These are phyloP conservation scores for Populus tomentosa DNA, from an alignment of 441 rosid species.

Conservation along the genomic window DNA sequence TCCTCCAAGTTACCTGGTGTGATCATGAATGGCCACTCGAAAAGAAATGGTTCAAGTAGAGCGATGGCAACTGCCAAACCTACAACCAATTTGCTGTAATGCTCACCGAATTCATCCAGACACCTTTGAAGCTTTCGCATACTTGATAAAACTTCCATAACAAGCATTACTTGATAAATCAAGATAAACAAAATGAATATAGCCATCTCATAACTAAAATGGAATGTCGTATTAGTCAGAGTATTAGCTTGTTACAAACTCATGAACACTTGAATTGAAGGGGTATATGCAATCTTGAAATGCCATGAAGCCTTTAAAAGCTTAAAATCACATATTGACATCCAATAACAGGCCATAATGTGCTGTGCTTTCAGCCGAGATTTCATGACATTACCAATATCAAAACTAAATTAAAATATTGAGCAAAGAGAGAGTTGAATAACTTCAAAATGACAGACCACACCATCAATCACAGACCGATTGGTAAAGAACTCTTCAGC, in stretches of 20 bases:
- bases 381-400: not conserved
- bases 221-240: not conserved
- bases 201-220: conserved; percentile 4
- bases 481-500: conserved; percentile 97
- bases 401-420: not conserved
- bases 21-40: conserved; percentile 89
- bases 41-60: conserved; percentile 78
- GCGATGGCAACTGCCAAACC: conserved; percentile 75
- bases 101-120: conserved; percentile 97
- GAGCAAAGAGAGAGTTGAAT: not conserved
- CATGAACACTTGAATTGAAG: not conserved
- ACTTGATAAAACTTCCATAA: conserved; percentile 23
- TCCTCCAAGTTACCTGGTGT: conserved; percentile 60
- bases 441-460: conserved; percentile 54
- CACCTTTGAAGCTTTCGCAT: conserved; percentile 94
- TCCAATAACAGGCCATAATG: not conserved
- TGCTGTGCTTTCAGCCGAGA: not conserved
- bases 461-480: conserved; percentile 92
- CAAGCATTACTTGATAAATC: not conserved
- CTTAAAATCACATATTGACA: not conserved
- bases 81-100: conserved; percentile 86
- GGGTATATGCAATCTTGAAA: not conserved
- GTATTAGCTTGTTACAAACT: not conserved
- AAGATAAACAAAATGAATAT: not conserved
- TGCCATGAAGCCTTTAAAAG: not conserved